Evolutionary conservation across 106 monocot species (phyloP).

Genomic region (Dendrobium huoshanense): DNA sequence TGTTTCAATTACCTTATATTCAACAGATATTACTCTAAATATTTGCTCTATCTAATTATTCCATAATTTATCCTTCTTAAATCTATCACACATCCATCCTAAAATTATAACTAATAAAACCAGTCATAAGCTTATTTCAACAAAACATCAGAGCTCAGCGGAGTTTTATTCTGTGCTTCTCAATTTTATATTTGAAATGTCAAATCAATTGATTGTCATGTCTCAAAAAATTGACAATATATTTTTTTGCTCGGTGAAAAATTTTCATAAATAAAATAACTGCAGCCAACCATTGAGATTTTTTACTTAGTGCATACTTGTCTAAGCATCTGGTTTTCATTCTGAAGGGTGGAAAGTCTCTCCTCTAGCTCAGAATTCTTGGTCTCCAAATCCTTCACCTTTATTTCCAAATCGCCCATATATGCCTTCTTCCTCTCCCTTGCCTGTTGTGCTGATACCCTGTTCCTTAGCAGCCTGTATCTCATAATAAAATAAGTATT

Average conservation of each 20-base stretch:
- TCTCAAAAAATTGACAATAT: not conserved
- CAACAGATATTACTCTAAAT: too few species aligned
- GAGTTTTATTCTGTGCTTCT: too few species aligned
- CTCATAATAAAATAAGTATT: not conserved
- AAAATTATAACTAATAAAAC: too few species aligned
- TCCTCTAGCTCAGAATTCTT: slow-evolving; percentile 46
- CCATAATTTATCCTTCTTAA: too few species aligned
- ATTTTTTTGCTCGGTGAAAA: not conserved
- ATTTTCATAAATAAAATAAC: not conserved
- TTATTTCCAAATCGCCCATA: slow-evolving; percentile 41
- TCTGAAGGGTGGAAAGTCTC: slow-evolving; percentile 58
- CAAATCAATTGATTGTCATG: not conserved
- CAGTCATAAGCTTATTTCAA: too few species aligned
- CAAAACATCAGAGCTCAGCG: too few species aligned
- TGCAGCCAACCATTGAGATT: not conserved
- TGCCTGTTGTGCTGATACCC: slow-evolving; percentile 68
- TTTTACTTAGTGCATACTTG: slow-evolving; percentile 27
- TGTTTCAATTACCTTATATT: not conserved
- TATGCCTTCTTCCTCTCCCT: slow-evolving; percentile 69
- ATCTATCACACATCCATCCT: too few species aligned
- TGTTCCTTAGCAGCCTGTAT: slow-evolving; percentile 53
- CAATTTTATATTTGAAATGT: too few species aligned
- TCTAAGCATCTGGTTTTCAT: slow-evolving; percentile 92
- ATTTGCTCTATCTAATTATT: too few species aligned
- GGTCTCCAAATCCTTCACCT: slow-evolving; percentile 36